phyloP scores from a whole-genome alignment of 78 protist genomes.

The Polysphondylium violaceum region DNA sequence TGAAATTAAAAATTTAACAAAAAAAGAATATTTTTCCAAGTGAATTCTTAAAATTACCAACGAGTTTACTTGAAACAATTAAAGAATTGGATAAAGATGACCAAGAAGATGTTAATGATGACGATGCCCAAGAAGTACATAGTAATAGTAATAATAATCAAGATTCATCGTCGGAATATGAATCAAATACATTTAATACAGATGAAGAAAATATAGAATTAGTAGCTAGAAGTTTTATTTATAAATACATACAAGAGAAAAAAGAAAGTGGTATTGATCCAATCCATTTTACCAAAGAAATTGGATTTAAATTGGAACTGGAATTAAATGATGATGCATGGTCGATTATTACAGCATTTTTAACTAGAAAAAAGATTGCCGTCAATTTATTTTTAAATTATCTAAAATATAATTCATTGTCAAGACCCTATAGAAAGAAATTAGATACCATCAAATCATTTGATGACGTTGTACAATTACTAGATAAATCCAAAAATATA shows the following conservation, averaged over 20 bases:
- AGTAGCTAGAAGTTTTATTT: conserved; percentile 30
- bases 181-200: too few species aligned
- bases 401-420: conserved; percentile 31
- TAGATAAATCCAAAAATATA: conserved; percentile 66
- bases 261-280: conserved; percentile 24
- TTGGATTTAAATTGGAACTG: conserved; percentile 61
- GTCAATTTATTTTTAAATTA: conserved; percentile 57
- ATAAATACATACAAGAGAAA: conserved; percentile 33
- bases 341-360: conserved; percentile 49
- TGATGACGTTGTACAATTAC: conserved; percentile 51
- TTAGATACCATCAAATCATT: conserved; percentile 23
- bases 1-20: conserved; percentile 19
- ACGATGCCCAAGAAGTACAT: not conserved
- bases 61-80: too few species aligned
- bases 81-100: too few species aligned
- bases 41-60: too few species aligned
- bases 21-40: too few species aligned
- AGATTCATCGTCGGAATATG: too few species aligned
- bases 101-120: too few species aligned
- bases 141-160: too few species aligned
- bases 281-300: conserved; percentile 49
- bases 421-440: conserved; percentile 34
- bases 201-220: conserved; percentile 16
- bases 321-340: conserved; percentile 65
- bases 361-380: conserved; percentile 64